Evolutionary conservation across 139 green algal genomes (phyloP).

Genomic region (Coelastrella sp.): DNA sequence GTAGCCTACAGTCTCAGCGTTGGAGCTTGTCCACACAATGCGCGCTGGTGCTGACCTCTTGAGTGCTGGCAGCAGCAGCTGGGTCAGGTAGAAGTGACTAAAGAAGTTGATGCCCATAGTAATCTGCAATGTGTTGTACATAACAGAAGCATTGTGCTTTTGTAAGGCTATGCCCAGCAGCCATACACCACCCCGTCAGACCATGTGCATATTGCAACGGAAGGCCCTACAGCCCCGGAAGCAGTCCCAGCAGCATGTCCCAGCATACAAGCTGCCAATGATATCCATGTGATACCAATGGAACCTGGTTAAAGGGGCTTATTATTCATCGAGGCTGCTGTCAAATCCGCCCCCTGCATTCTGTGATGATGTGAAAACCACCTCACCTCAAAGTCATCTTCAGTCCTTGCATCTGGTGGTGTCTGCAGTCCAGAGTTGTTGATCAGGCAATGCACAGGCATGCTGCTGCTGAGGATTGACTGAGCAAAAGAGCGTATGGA

Average conservation of each 20-base stretch:
- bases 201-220: too few relatives aligned
- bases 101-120: slow-evolving; percentile 17
- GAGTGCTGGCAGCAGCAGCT: slow-evolving; percentile 21
- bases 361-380: too few relatives aligned
- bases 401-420: not conserved
- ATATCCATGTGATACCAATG: not conserved
- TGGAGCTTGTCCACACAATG: not conserved
- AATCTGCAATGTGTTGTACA: not conserved
- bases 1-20: not conserved
- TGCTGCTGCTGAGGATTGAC: not conserved
- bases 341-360: too few relatives aligned
- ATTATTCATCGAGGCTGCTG: too few relatives aligned
- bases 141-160: not conserved
- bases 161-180: too few relatives aligned
- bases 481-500: not conserved
- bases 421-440: slow-evolving; percentile 21
- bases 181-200: too few relatives aligned
- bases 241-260: too few relatives aligned
- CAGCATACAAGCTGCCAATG: not conserved
- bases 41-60: not conserved
- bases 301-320: too few relatives aligned
- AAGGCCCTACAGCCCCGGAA: too few relatives aligned
- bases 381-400: slow-evolving; percentile 13
- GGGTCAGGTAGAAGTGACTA: slow-evolving; percentile 2
- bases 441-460: slow-evolving; percentile 11